Conservation (phyloP, 495 filamentous ascomycete genomes). For the Podospora sp. region DNA sequence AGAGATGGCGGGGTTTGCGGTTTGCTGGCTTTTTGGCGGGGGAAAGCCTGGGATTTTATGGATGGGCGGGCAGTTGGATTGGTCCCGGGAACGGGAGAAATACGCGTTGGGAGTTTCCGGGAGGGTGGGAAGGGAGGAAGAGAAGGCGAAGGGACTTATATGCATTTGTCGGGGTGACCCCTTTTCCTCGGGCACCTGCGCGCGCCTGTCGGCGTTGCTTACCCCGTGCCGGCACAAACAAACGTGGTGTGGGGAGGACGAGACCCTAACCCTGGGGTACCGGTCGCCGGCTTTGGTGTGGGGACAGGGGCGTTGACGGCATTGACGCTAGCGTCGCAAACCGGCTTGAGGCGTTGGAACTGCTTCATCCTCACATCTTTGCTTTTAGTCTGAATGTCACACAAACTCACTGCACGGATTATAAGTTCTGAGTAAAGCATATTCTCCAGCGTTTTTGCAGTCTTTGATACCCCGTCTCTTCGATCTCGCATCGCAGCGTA, state of each 20-base stretch:
- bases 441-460: not conserved
- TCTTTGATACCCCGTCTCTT: not conserved
- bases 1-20: not conserved
- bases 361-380: constrained; percentile 8
- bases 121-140: not conserved
- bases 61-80: not conserved
- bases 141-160: not conserved
- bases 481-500: not conserved
- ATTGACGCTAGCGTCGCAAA: constrained; percentile 14
- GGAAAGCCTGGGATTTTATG: not conserved
- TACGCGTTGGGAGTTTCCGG: not conserved
- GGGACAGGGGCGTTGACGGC: not conserved
- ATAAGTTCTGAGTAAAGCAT: not conserved
- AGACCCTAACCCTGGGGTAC: constrained; percentile 15
- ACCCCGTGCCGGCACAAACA: constrained; percentile 4
- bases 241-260: not conserved
- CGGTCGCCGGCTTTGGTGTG: not conserved
- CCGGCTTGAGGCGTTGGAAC: not conserved
- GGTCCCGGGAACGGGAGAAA: not conserved
- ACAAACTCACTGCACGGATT: not conserved
- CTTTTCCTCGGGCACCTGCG: not conserved
- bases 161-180: not conserved
- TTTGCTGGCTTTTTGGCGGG: constrained; percentile 1
- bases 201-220: not conserved
- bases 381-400: not conserved